Evolutionary conservation across 805 yeast species (phyloP), one percentile per base, ranked within the genome.

Genomic region (Zygosaccharomyces bisporus): DNA sequence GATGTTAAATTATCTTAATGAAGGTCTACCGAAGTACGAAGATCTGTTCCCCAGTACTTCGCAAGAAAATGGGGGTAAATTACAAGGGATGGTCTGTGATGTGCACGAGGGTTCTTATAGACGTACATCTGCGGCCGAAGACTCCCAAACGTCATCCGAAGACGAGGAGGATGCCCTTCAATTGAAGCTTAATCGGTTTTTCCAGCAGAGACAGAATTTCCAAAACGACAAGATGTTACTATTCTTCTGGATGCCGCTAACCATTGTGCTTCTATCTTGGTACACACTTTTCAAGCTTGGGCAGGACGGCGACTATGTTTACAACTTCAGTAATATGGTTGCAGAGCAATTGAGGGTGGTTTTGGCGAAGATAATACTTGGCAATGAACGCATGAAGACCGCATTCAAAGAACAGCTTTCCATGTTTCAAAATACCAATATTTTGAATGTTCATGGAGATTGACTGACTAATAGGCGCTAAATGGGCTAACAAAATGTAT

Each of bases 191-290:
- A 64, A 64, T 53, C 58, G 60, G 49, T 68, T 69, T 51, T 69
- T 69, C 57, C 69, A 66, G 50, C 71, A 71, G 49, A 70, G 70
- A 47, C 70, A 69, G 53, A 72, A 71, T 40, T 68, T 76, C 46
- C 68, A 67, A 54, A 84, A 87, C 56, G 97, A 90, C 65, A 83
- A 79, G 58, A 83, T 88, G 86, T 71, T 90, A 51, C 68, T 87
- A 49, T 86, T 90, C 62, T 89, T 90, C 74, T 90, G 97, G 97
- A 67, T 89, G 46, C 97, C 97, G 10, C 74, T 86, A 30, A 67
- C 87, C 41, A 54, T 82, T 16, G 60, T 86, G 24, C 64, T 81
- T 13, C 67, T 80, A 2, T 66, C 79, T 5, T 70, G 73, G 53
- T 69, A 75, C 43, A 61, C 75, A 3, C 50, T 69, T 21, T 59